These are phyloP conservation scores for Talaromyces albobiverticillius DNA, from an alignment of 2,329 filamentous ascomycete species.

Conservation along the genomic window DNA sequence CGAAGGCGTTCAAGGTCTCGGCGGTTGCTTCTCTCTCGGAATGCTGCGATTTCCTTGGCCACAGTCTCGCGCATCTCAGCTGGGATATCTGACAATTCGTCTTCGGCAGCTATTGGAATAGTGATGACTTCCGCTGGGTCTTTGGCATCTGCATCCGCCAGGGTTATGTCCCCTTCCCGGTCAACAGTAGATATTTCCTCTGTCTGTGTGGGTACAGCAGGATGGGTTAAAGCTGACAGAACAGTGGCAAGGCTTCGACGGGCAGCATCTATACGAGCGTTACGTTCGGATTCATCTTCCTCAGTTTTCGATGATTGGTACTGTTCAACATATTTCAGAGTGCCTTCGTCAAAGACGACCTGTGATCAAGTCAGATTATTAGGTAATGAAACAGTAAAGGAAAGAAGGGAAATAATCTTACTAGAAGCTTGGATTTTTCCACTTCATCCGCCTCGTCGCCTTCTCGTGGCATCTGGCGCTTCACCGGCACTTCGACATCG, in stretches of 20 bases:
- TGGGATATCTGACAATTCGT: conserved; percentile 92
- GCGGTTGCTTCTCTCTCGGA: conserved; percentile 85
- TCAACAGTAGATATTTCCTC: conserved; percentile 52
- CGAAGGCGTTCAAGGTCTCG: conserved; percentile 84
- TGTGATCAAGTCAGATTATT: conserved; percentile 28
- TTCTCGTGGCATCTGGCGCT: conserved; percentile 60
- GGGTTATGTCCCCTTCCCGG: conserved; percentile 64
- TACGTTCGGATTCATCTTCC: conserved; percentile 57
- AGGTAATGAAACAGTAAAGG: background rate
- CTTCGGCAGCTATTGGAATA: conserved; percentile 81
- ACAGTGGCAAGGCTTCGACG: conserved; percentile 65
- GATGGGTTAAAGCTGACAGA: conserved; percentile 70
- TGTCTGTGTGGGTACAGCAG: conserved; percentile 49
- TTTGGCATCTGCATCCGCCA: conserved; percentile 60
- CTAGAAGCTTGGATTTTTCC: conserved; percentile 68
- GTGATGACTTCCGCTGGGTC: conserved; percentile 73
- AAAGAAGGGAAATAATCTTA: conserved; percentile 36
- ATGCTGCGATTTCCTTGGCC: conserved; percentile 88
- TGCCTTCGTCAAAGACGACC: conserved; percentile 75
- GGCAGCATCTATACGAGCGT: conserved; percentile 68
- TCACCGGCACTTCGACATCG: conserved; percentile 76
- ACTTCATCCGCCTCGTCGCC: conserved; percentile 48
- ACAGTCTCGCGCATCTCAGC: conserved; percentile 95
- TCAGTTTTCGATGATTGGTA: conserved; percentile 68
- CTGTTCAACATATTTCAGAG: conserved; percentile 79